Evolutionary conservation across 257 asterid species (phyloP).

Genomic region (Leptodermis oblonga): DNA sequence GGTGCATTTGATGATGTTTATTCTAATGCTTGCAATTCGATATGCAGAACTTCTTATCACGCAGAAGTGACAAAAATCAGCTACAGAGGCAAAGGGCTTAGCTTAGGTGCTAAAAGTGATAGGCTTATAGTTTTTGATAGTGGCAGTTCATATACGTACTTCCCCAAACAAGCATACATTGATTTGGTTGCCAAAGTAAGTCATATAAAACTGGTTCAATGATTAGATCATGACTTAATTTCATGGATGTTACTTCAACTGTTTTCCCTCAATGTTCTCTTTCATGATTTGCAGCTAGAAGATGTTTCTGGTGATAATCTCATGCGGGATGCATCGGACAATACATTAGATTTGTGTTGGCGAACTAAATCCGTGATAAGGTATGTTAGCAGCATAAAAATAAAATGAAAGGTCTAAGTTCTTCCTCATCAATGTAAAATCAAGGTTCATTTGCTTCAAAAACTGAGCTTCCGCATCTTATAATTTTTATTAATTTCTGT

Average conservation of each 20-base stretch:
- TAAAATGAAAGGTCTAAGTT: background rate
- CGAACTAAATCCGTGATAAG: constrained; percentile 47
- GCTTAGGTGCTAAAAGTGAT: constrained; percentile 25
- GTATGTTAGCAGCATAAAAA: constrained; percentile 22
- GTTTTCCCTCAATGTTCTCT: constrained; percentile 12
- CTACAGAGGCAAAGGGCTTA: constrained; percentile 48
- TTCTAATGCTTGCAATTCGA: constrained; percentile 7
- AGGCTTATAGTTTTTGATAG: constrained; percentile 57
- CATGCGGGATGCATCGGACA: constrained; percentile 51
- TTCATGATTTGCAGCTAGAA: constrained; percentile 38
- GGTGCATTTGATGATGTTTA: background rate
- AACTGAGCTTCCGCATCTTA: background rate
- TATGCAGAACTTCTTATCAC: constrained; percentile 53
- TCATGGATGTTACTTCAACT: constrained; percentile 10
- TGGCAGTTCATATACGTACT: constrained; percentile 73
- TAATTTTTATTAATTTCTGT: background rate
- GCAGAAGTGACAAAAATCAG: constrained; percentile 49
- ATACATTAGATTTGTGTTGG: constrained; percentile 70
- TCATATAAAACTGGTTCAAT: constrained; percentile 7
- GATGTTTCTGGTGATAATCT: constrained; percentile 46
- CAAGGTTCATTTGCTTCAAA: background rate
- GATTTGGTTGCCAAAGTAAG: constrained; percentile 51
- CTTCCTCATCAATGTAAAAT: background rate
- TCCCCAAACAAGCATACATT: constrained; percentile 53
- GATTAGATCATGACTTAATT: constrained; percentile 12